Evolutionary conservation across 2,329 filamentous ascomycete species (phyloP), one percentile per base, ranked within the genome.

Genomic region (Graphium sp.): DNA sequence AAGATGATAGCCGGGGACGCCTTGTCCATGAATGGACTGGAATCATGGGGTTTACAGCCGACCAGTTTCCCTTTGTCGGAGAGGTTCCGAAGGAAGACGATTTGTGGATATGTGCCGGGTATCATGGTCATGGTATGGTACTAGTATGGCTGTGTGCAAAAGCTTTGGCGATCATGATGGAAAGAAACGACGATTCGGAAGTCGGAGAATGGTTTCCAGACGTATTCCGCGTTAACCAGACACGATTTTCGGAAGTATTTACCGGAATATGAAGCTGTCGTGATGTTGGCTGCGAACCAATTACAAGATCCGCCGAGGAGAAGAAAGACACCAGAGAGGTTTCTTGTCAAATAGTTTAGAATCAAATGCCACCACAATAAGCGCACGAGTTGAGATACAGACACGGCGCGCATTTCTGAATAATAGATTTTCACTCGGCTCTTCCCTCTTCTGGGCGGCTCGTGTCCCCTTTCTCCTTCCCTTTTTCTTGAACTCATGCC

Each of bases 41-140:
- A 2, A 62, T 69, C 36, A 70, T 69, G 60, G 65, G 62, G 1
- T 66, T 59, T 35, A 63, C 55, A 6, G 48, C 55, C 4, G 66
- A 73, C 40, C 56, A 56, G 0, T 47, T 61, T 24, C 66, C 66
- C 0, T 52, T 66, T 24, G 58, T 71, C 1, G 66, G 66, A 1
- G 46, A 52, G 33, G 46, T 67, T 32, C 54, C 55, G 4, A 52
- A 44, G 0, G 44, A 56, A 23, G 37, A 50, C 5, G 55, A 58
- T 1, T 40, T 76, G 14, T 74, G 63, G 55, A 50, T 72, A 2
- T 55, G 59, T 18, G 66, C 63, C 4, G 60, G 66, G 5, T 77
- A 77, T 36, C 72, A 74, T 36, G 74, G 74, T 1, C 69, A 77
- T 43, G 70, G 71, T 0, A 77, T 76, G 73, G 71, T 71, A 2